phyloP scores from a whole-genome alignment of 371 early-diverging fungal genomes.

The Rhizopus sp. region DNA sequence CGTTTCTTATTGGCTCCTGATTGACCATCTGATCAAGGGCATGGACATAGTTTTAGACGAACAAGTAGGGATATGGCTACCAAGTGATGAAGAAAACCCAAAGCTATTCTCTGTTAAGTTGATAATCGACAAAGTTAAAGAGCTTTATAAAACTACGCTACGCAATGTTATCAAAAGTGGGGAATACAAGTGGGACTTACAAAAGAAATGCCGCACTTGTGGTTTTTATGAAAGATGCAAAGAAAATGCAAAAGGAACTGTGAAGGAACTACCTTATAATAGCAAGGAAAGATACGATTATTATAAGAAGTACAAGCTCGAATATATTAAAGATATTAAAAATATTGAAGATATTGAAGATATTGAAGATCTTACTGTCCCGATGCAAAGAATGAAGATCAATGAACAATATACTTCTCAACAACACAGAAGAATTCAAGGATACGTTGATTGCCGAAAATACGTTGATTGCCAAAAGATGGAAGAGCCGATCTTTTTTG shows the following conservation, averaged over 20 bases:
- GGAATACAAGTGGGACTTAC: constrained; percentile 43
- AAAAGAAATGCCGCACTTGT: constrained; percentile 44
- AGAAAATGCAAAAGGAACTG: constrained; percentile 35
- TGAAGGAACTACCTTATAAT: constrained; percentile 35
- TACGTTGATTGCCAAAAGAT: no score
- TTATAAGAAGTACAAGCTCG: background rate
- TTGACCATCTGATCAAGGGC: constrained; percentile 34
- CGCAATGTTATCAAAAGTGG: constrained; percentile 29
- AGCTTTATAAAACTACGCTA: constrained; percentile 41
- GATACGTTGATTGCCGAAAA: background rate
- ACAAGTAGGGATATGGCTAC: constrained; percentile 51
- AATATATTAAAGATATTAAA: no score
- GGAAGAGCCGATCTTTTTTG: constrained; percentile 42
- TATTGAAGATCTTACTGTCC: constrained; percentile 44
- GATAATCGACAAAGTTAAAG: constrained; percentile 42
- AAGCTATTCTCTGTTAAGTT: constrained; percentile 42
- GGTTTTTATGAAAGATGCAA: constrained; percentile 37
- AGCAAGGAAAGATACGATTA: constrained; percentile 27
- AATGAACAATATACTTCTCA: constrained; percentile 12
- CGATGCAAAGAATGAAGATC: constrained; percentile 2
- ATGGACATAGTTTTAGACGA: constrained; percentile 36
- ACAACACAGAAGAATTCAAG: no score
- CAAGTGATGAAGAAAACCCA: constrained; percentile 28
- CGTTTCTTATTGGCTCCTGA: constrained; percentile 48
- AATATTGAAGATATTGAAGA: no score